Percentiles rank a stretch among this genome's conserved stretches.
Evolutionary conservation across 1,284 basidiomycete species (phyloP).

Genomic region (Lentinus polychrous): DNA sequence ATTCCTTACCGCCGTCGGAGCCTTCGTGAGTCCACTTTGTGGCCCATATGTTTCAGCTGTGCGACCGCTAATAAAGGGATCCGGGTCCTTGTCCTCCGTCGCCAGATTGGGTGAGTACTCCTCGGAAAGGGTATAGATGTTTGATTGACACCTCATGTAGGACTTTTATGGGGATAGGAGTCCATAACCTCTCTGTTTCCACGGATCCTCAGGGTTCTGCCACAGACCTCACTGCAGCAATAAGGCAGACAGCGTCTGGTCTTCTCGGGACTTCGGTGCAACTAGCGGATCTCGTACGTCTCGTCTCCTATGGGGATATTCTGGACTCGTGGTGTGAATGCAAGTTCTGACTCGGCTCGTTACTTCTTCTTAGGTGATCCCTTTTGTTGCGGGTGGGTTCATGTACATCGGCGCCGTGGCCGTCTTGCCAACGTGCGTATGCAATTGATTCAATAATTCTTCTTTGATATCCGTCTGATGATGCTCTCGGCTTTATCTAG

Average conservation of each 20-base stretch:
- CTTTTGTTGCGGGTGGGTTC: slow-evolving; percentile 89
- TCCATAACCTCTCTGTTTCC: slow-evolving; percentile 61
- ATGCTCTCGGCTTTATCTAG: slow-evolving; percentile 31
- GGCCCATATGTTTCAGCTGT: slow-evolving; percentile 1
- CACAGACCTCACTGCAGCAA: slow-evolving; percentile 58
- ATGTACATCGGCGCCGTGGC: slow-evolving; percentile 88
- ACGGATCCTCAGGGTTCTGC: slow-evolving; percentile 33
- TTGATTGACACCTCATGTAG: slow-evolving; percentile 29
- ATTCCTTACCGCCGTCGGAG: slow-evolving; percentile 83
- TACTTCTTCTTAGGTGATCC: slow-evolving; percentile 58
- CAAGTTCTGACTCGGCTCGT: not conserved
- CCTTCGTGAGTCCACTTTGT: slow-evolving; percentile 62
- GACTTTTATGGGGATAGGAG: slow-evolving; percentile 86
- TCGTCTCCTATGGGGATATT: slow-evolving; percentile 6
- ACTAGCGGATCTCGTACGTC: slow-evolving; percentile 63
- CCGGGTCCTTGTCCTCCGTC: not conserved
- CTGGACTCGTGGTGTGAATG: not conserved
- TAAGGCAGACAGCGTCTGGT: slow-evolving; percentile 66
- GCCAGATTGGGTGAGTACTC: slow-evolving; percentile 43
- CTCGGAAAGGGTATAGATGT: not conserved
- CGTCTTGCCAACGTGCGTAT: slow-evolving; percentile 77
- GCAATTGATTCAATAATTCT: not conserved
- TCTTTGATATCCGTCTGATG: not conserved
- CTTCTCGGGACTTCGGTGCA: slow-evolving; percentile 76
- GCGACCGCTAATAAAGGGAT: not conserved